Base-by-base conservation (phyloP, 2,329 filamentous ascomycete species). In the Penicillium sclerotiorum region DNA sequence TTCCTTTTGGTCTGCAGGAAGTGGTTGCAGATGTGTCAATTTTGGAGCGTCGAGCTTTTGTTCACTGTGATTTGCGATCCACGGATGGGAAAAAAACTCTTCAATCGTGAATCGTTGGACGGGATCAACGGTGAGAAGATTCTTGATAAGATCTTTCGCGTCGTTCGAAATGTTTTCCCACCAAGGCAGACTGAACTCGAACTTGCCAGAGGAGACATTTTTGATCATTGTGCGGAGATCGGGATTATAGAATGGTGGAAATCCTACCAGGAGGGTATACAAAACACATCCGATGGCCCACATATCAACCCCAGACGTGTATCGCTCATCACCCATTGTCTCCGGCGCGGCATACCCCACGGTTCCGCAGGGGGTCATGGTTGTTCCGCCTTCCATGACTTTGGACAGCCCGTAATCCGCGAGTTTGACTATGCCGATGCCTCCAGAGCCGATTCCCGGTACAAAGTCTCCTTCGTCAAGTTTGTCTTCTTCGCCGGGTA, bases 321-420 rank as follows among this genome's bases (percentile, higher is more conserved):
- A 54, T 17, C 36, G 47, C 9, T 51, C 45, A 32, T 54, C 41
- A 13, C 41, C 37, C 9, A 54, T 33, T 32, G 50, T 27, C 25
- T 54, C 52, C 3, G 52, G 52, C 12, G 52, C 52, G 13, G 52
- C 52, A 22, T 50, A 54, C 18, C 48, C 45, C 45, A 50, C 45
- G 1, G 52, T 54, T 0, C 52, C 52, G n/a, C 52, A 54, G 2
- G 52, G 52, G 33, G 52, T 54, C 18, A 32, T 33, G 7, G 52
- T 48, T 4, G 45, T 20, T 9, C 27, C 28, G 4, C 45, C 48
- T 6, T 27, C 28, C n/a, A 54, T 51, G 2, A 49, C 32, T 22
- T 54, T 54, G 5, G 52, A 54, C 11, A 54, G 37, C 1, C 52
- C 52, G 13, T 51, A 54, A n/a, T 54, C 52, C 15, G 39, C 52